Base-by-base conservation (phyloP, 148 eudicot species). In the Amaranthus palmeri region DNA sequence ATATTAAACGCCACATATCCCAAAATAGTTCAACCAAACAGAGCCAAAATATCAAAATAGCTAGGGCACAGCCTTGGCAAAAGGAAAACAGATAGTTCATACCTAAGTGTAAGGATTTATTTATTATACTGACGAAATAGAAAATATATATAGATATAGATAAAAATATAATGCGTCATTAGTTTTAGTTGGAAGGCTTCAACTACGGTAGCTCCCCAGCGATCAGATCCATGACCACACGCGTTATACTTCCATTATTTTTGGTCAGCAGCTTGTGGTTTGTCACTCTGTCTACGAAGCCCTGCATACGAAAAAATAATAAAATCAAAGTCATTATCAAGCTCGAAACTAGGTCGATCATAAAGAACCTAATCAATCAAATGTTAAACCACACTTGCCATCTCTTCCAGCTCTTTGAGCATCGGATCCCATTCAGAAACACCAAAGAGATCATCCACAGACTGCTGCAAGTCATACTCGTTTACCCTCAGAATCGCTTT, bases 211-310 rank as follows among this genome's bases (percentile, higher is more conserved):
- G 67, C 83, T 91, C 91, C 62, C 88, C 86, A 61, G 86, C 72
- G 60, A 93, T 79, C n/a, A 93, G 88, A 79, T 88, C 96, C 96
- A 93, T 85, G 53, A 91, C 96, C 48, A 84, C 95, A 13, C 85
- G 87, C 83, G 83, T 86, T 62, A 91, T 85, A 68, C 97, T 91
- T 47, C 97, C 98, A 61, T 91, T 88, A 72, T 91, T 89, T 90
- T 91, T 91, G 80, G 77, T 76, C 77, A 91, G 83, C 69, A 91
- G 87, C 85, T 66, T 85, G 87, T 73, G 86, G 86, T 93, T 91
- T 61, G 56, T 64, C 47, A 75, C 88, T 14, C 80, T 74, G 61
- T 93, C 91, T 56, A 53, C 55, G 56, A 93, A 93, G 51, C 98
- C 98, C 97, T 91, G 80, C 74, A 71, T 36, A 41, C 65, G 41